Conservation (phyloP, 2,329 filamentous ascomycete species). For the Uncinocarpus reesii region DNA sequence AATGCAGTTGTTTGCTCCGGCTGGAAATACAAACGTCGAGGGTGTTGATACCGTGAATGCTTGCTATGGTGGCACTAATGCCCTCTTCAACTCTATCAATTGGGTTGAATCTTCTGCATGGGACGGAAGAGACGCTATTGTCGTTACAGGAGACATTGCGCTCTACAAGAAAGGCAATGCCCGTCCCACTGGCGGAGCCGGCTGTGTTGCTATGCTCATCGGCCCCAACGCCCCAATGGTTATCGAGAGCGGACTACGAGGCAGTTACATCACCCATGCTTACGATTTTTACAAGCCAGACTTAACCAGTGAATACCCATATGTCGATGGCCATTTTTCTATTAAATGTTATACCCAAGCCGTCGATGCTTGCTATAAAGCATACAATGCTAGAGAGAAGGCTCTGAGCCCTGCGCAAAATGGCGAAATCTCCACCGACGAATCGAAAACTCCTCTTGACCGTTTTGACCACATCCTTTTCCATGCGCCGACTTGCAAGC, state of each 20-base stretch:
- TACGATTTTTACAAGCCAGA: slow-evolving; percentile 85
- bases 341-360: slow-evolving; percentile 66
- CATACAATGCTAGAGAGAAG: slow-evolving; percentile 65
- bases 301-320: slow-evolving; percentile 69
- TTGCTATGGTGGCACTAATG: slow-evolving; percentile 73
- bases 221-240: slow-evolving; percentile 64
- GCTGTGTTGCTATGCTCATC: slow-evolving; percentile 63
- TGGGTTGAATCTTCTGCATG: slow-evolving; percentile 79
- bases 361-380: slow-evolving; percentile 67
- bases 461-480: slow-evolving; percentile 76
- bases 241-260: slow-evolving; percentile 63
- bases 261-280: slow-evolving; percentile 67
- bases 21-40: slow-evolving; percentile 65
- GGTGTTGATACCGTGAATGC: slow-evolving; percentile 70
- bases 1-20: slow-evolving; percentile 63
- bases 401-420: slow-evolving; percentile 43
- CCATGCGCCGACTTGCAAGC: slow-evolving; percentile 79
- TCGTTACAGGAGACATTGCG: slow-evolving; percentile 67
- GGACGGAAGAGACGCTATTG: slow-evolving; percentile 70
- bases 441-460: slow-evolving; percentile 56
- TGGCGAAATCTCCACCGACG: slow-evolving; percentile 31
- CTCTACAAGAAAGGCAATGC: slow-evolving; percentile 71
- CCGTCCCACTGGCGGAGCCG: slow-evolving; percentile 65
- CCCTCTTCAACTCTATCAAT: slow-evolving; percentile 65
- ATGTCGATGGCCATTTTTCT: slow-evolving; percentile 70